Percentiles rank a stretch among this genome's conserved stretches.
Conservation (phyloP, 441 rosid genomes). For the Jatropha multifida region DNA sequence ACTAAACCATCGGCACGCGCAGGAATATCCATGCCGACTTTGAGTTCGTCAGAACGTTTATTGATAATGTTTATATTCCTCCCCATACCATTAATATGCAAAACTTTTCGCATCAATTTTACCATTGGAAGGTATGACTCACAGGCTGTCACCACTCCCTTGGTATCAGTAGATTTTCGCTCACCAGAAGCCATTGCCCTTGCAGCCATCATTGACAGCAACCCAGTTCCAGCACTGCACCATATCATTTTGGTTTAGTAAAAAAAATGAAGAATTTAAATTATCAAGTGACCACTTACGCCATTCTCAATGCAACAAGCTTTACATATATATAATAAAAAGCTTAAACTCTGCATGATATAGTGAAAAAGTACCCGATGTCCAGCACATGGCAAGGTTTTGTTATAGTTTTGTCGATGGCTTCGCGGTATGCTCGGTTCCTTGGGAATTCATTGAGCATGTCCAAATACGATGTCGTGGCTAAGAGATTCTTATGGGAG, state of each 20-base stretch:
- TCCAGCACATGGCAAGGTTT: constrained; percentile 86
- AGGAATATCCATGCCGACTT: constrained; percentile 62
- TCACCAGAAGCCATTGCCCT: constrained; percentile 57
- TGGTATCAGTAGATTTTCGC: constrained; percentile 9
- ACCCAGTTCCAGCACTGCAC: constrained; percentile 96
- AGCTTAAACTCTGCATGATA: not conserved
- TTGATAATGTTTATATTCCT: constrained; percentile 54
- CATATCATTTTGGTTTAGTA: not conserved
- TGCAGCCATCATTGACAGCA: constrained; percentile 96
- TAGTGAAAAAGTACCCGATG: constrained; percentile 54
- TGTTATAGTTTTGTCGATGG: constrained; percentile 73
- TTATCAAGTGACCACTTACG: not conserved
- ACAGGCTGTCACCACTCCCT: constrained; percentile 71
- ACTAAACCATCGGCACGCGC: constrained; percentile 86
- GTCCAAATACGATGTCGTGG: not conserved
- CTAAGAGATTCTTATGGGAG: not conserved
- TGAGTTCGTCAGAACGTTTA: constrained; percentile 82
- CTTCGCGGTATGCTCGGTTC: constrained; percentile 68
- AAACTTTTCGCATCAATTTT: constrained; percentile 83
- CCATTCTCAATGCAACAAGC: not conserved
- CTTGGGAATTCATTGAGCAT: constrained; percentile 84
- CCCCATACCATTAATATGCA: constrained; percentile 67
- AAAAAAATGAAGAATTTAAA: no score
- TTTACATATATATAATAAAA: not conserved
- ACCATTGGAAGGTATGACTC: constrained; percentile 98